These are phyloP conservation scores for Rhizopus delemar DNA, from an alignment of 371 early-diverging fungal genomes.

Conservation along the genomic window DNA sequence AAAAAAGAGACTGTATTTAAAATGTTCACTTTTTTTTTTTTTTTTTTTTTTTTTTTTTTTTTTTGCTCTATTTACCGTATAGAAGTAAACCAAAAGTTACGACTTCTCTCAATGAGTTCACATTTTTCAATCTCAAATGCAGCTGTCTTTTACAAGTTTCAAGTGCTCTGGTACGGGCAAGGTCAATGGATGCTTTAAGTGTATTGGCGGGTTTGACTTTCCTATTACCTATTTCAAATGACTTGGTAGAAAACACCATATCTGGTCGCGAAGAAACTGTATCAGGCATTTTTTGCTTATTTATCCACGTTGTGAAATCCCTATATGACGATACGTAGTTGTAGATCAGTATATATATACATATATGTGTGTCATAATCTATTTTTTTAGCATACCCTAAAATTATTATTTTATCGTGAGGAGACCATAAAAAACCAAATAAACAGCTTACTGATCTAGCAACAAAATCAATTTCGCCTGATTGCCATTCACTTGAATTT, in stretches of 20 bases:
- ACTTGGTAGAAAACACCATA: background rate
- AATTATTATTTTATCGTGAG: constrained; percentile 17
- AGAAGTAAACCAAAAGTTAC: constrained; percentile 9
- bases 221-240: constrained; percentile 5
- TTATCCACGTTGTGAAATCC: background rate
- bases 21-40: too few relatives aligned
- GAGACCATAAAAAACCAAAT: constrained; percentile 24
- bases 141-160: constrained; percentile 10
- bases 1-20: too few relatives aligned
- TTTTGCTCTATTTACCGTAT: constrained; percentile 8
- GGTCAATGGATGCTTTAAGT: background rate
- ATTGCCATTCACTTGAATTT: constrained; percentile 13
- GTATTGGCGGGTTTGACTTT: constrained; percentile 5
- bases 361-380: too few relatives aligned
- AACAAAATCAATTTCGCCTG: constrained; percentile 21
- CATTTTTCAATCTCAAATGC: constrained; percentile 7
- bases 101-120: constrained; percentile 1
- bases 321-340: constrained; percentile 14
- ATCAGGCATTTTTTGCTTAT: constrained; percentile 12
- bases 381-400: constrained; percentile 21
- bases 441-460: constrained; percentile 15
- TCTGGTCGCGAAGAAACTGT: constrained; percentile 8
- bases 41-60: too few relatives aligned
- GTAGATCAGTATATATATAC: constrained; percentile 18
- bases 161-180: constrained; percentile 2